These are phyloP conservation scores for Takashimella koratensis DNA, from an alignment of 1,284 basidiomycete species.

Conservation along the genomic window DNA sequence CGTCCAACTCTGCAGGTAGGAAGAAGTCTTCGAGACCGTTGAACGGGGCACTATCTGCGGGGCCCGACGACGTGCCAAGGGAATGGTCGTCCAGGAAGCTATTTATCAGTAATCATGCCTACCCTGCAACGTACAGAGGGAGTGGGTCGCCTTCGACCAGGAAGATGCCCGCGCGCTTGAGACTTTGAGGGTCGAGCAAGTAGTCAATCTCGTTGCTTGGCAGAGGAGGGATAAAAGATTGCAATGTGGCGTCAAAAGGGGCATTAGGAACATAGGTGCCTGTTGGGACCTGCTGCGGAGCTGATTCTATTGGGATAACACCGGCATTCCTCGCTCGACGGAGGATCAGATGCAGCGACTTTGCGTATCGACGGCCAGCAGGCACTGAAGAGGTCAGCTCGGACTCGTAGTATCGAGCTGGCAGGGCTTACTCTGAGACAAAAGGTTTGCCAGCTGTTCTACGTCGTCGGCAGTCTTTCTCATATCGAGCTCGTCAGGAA, in stretches of 20 bases:
- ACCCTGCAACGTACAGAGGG: constrained; percentile 27
- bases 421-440: constrained; percentile 67
- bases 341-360: constrained; percentile 76
- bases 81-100: constrained; percentile 24
- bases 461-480: constrained; percentile 65
- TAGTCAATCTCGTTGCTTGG: constrained; percentile 17
- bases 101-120: neutral
- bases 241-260: too few species aligned
- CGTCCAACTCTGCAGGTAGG: constrained; percentile 19
- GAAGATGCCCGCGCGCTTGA: constrained; percentile 18
- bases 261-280: neutral
- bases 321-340: constrained; percentile 62
- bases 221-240: neutral
- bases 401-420: too few species aligned
- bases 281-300: neutral
- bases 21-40: constrained; percentile 30
- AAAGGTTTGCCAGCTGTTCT: constrained; percentile 64
- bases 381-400: constrained; percentile 61
- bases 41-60: constrained; percentile 15
- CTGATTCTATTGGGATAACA: neutral
- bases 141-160: constrained; percentile 19
- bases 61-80: constrained; percentile 11
- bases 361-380: constrained; percentile 69
- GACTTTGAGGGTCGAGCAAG: constrained; percentile 12
- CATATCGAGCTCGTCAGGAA: constrained; percentile 74